Percentiles rank a stretch among this genome's conserved stretches.
Conservation (phyloP, 176 grass and related monocot species). For the Cenchrus purpureus region DNA sequence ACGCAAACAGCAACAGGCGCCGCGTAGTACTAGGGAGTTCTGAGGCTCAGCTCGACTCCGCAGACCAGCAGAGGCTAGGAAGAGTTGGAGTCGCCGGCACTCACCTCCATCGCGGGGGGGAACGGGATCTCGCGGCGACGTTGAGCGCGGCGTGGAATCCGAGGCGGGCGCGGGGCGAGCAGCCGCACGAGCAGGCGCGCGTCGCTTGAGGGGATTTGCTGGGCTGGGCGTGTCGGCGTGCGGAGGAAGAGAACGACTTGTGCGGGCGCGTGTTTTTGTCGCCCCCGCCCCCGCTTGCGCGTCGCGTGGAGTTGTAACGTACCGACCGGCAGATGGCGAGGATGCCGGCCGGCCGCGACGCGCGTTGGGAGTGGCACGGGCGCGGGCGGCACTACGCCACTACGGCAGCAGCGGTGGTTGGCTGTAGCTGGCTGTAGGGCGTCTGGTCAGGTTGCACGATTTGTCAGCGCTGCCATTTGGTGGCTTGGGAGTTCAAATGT, state of each 20-base stretch:
- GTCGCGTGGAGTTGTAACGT: constrained; percentile 1
- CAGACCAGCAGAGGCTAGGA: background rate
- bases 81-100: background rate
- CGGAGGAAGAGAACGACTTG: constrained; percentile 23
- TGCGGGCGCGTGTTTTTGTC: background rate
- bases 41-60: background rate
- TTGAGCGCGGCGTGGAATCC: constrained; percentile 3
- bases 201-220: constrained; percentile 15
- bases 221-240: constrained; percentile 43
- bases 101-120: constrained; percentile 52
- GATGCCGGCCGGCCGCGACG: constrained; percentile 24
- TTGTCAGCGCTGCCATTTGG: constrained; percentile 7
- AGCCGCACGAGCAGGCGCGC: background rate
- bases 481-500: constrained; percentile 12
- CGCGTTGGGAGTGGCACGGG: background rate
- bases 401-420: background rate
- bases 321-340: constrained; percentile 39
- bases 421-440: background rate
- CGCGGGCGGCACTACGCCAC: background rate
- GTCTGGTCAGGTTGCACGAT: constrained; percentile 8
- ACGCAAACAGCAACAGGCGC: background rate
- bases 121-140: constrained; percentile 31
- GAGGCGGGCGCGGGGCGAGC: background rate
- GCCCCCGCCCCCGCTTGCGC: background rate
- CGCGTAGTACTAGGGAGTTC: background rate